Percentiles rank a stretch among this genome's conserved stretches.
Conservation (phyloP, 2,329 filamentous ascomycete genomes). For the Fusarium denticulatum region DNA sequence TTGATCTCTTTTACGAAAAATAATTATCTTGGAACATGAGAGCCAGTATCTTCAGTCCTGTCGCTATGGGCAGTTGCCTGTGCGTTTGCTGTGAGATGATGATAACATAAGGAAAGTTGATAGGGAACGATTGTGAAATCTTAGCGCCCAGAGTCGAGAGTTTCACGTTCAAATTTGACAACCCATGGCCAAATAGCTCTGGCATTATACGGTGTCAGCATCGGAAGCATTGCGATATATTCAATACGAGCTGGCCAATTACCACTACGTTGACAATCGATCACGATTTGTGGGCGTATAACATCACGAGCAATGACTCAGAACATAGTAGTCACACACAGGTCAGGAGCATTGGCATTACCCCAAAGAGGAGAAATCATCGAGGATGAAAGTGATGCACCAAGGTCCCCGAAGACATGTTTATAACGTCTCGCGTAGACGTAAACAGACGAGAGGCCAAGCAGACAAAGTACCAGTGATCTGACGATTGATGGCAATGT, state of each 20-base stretch:
- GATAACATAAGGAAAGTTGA: neutral
- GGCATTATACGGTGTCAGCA: neutral
- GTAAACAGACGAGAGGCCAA: constrained; percentile 38
- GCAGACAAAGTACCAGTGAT: constrained; percentile 34
- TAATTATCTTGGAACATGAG: neutral
- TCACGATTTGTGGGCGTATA: neutral
- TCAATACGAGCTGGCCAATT: neutral
- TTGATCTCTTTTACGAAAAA: neutral
- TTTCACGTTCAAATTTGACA: neutral
- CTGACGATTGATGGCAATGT: constrained; percentile 46
- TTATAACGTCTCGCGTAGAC: constrained; percentile 38
- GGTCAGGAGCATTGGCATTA: neutral
- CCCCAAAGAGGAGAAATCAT: neutral
- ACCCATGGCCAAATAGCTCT: neutral
- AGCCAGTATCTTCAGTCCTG: no score
- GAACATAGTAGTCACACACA: neutral
- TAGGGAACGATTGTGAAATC: neutral
- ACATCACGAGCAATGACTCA: neutral
- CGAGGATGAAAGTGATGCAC: constrained; percentile 17
- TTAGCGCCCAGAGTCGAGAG: neutral
- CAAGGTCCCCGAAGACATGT: constrained; percentile 23
- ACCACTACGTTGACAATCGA: neutral
- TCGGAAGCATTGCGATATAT: neutral
- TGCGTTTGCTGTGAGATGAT: neutral
- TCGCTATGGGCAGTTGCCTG: neutral